Evolutionary conservation across 169 alveolate species (phyloP), one percentile per base, ranked within the genome.

Genomic region (Plasmodium reichenowi): DNA sequence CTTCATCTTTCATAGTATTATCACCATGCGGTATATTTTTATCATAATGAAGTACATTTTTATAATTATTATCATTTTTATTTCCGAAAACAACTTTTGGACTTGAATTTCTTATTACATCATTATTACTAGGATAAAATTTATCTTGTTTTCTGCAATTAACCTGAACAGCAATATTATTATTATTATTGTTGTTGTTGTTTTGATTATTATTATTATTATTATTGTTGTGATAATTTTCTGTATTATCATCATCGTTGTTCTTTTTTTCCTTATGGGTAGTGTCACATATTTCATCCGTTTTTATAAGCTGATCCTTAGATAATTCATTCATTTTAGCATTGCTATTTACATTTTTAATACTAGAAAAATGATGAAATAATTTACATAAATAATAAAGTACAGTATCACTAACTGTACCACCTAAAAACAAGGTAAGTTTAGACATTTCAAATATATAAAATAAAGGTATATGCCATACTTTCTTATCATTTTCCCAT

Each of bases 381-480:
- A 78, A 9, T 59, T 78, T 78, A 59, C 89, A 78, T 13, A 78
- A 54, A 60, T 78, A 66, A 45, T 78, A 78, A 47, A 78, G 68
- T 45, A 78, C 89, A 1, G 29, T 22, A 71, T 78, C 89, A 38
- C 89, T 78, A n/a, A 78, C 89, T 2, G 60, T 64, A 15, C 89
- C 89, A 0, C 89, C 89, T 60, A 78, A 59, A 59, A 64, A 78
- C 32, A 78, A 38, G 3, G 89, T 78, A 7, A 78, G 76, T 45
- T 78, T 78, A 1, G 72, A 47, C 29, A 78, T 59, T 71, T 78
- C 89, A 47, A 64, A 78, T 1, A 78, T 78, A 38, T 78, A 78
- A 78, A 78, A 78, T 20, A 78, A 50, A 20, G 89, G 89, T 22
- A 78, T 78, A 70, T 78, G 80, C 89, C 89, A 78, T 20, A 78